phyloP scores from a whole-genome alignment of 2,329 filamentous ascomycete genomes.

The Xylaria digitata region DNA sequence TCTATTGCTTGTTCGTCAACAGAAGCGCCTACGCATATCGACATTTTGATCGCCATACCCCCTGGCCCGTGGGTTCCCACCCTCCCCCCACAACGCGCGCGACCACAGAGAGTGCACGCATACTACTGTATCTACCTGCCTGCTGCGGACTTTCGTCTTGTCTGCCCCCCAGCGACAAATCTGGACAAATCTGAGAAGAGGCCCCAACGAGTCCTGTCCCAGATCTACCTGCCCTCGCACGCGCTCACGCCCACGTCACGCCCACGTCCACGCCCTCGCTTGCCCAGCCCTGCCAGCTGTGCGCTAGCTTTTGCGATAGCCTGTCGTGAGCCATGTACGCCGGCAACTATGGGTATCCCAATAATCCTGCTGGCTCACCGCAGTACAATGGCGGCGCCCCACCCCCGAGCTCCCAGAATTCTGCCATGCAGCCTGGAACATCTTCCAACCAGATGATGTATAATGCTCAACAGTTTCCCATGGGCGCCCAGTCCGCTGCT shows the following conservation, averaged over 20 bases:
- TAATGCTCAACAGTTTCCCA: slow-evolving; percentile 68
- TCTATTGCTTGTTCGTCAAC: slow-evolving; percentile 25
- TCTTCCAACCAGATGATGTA: slow-evolving; percentile 64
- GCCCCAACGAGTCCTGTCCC: slow-evolving; percentile 46
- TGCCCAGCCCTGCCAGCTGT: slow-evolving; percentile 50
- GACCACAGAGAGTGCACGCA: slow-evolving; percentile 36
- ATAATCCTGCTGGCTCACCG: slow-evolving; percentile 59
- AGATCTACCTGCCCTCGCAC: slow-evolving; percentile 42
- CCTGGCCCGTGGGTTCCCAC: slow-evolving; percentile 46
- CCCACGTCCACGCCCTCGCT: slow-evolving; percentile 21
- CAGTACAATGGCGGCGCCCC: slow-evolving; percentile 61
- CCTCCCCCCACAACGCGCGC: slow-evolving; percentile 49
- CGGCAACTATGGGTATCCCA: slow-evolving; percentile 66
- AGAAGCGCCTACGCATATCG: slow-evolving; percentile 20
- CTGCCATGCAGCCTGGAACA: slow-evolving; percentile 59
- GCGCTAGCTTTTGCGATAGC: slow-evolving; percentile 45
- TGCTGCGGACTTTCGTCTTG: slow-evolving; percentile 40
- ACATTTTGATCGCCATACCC: slow-evolving; percentile 47
- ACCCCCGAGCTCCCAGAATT: slow-evolving; percentile 56
- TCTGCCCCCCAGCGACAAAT: slow-evolving; percentile 38
- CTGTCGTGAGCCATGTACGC: slow-evolving; percentile 63
- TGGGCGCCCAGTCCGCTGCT: slow-evolving; percentile 59
- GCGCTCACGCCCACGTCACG: slow-evolving; percentile 32
- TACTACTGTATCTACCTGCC: slow-evolving; percentile 30
- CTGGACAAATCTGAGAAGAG: slow-evolving; percentile 44